A percentile compares a stretch with the other conserved stretches of the same genome.
Conservation (phyloP, 768 basidiomycete genomes). For the Mycena floridula region DNA sequence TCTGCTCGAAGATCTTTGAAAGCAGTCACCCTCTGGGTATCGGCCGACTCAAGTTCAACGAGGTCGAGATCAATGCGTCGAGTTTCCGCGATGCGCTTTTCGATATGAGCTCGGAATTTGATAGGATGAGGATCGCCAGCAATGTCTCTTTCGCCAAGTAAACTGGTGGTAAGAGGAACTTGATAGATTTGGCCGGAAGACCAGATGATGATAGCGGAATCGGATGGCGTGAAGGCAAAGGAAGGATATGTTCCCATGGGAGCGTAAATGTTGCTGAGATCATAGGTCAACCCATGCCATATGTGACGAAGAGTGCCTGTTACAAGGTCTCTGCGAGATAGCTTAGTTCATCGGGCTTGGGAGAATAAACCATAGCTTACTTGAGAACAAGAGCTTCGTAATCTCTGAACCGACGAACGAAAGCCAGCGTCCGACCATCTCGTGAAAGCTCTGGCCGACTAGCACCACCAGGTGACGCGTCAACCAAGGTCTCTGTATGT, state of each 20-base stretch:
- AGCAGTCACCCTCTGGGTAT: constrained; percentile 50
- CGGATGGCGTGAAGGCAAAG: constrained; percentile 59
- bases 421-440: constrained; percentile 65
- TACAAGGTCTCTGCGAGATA: constrained; percentile 46
- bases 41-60: constrained; percentile 43
- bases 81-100: constrained; percentile 61
- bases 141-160: constrained; percentile 43
- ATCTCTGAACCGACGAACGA: constrained; percentile 67
- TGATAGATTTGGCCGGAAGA: constrained; percentile 64
- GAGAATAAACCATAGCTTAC: constrained; percentile 27
- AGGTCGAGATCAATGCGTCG: constrained; percentile 40
- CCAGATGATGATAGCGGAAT: constrained; percentile 64
- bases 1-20: constrained; percentile 59
- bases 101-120: constrained; percentile 56
- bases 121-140: constrained; percentile 39
- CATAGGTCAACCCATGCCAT: constrained; percentile 68
- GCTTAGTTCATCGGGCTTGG: not conserved
- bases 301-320: constrained; percentile 60
- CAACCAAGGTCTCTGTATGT: constrained; percentile 44
- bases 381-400: constrained; percentile 69
- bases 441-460: constrained; percentile 56
- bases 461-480: constrained; percentile 62
- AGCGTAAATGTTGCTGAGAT: constrained; percentile 55
- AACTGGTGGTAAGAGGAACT: constrained; percentile 50
- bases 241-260: constrained; percentile 81